These are phyloP conservation scores for Cladophialophora yegresii DNA, from an alignment of 2,329 filamentous ascomycete genomes.

Conservation along the genomic window DNA sequence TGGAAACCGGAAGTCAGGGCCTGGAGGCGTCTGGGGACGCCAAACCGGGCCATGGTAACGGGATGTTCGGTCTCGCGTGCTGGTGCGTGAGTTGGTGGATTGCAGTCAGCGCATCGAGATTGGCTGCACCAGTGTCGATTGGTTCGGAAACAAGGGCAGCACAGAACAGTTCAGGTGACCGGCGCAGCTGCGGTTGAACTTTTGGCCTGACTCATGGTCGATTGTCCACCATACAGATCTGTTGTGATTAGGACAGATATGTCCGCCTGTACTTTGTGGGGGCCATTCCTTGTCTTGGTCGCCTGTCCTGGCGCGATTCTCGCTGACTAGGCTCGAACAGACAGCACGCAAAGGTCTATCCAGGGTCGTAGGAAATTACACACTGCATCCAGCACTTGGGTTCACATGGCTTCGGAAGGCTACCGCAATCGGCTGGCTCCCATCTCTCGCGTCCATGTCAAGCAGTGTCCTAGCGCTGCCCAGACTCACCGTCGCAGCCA, in stretches of 20 bases:
- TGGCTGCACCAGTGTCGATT: not conserved
- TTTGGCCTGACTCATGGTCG: not conserved
- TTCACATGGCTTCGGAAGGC: not conserved
- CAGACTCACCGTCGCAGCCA: conserved; percentile 6
- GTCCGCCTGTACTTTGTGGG: not conserved
- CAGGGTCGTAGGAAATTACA: not conserved
- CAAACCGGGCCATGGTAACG: not conserved
- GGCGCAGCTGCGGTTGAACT: not conserved
- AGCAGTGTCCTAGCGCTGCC: conserved; percentile 7
- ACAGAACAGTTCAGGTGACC: too few species aligned
- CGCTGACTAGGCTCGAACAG: too few species aligned
- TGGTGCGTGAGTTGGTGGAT: not conserved
- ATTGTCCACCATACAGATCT: not conserved
- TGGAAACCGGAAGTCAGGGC: not conserved
- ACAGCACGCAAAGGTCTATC: too few species aligned
- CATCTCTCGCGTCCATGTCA: not conserved
- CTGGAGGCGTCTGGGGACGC: not conserved
- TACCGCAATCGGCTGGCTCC: not conserved
- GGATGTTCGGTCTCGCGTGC: not conserved
- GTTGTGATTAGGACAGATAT: not conserved
- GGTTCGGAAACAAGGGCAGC: too few species aligned
- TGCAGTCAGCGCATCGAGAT: not conserved
- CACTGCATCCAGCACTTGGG: not conserved
- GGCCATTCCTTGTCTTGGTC: too few species aligned
- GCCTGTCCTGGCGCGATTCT: too few species aligned